Evolutionary conservation across 2,329 filamentous ascomycete species (phyloP), one percentile per base, ranked within the genome.

Genomic region (Verticillium zaregamsianum): DNA sequence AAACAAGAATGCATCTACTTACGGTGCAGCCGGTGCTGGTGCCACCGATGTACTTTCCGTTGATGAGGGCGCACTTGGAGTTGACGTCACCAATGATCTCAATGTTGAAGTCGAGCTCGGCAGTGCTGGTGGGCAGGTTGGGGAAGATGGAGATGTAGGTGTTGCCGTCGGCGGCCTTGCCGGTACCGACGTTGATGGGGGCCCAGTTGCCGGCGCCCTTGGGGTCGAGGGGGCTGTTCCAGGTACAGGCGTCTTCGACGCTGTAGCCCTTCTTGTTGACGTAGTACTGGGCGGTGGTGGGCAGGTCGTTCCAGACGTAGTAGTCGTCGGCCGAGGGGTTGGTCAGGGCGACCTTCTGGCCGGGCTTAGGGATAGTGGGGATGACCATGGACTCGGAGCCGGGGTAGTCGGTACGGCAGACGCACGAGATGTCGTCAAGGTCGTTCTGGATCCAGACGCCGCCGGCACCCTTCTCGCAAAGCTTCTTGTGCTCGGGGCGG

Each of bases 321-420:
- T 94, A 96, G 58, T 79, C 82, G 57, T 74, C 73, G 63, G 88
- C 86, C 66, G 90, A 79, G 56, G 94, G 90, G 81, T 92, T 94
- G 72, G 91, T 92, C 66, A 99, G 79, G 39, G 81, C 77, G 64
- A 86, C 79, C 31, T 78, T 83, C 57, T 77, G 70, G 63, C 90
- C 90, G 59, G 90, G 77, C 5, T 76, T 67, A 54, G 89, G 82
- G 62, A 86, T 77, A 56, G 93, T 79, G 55, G 94, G 91, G 63
- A 98, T 84, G 60, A 90, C 91, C 87, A 97, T 94, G 69, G 83
- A 83, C 80, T 99, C 95, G 63, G 88, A 93, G 72, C 93, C 94
- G 65, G 95, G 95, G 79, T 99, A 99, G 76, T 97, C 93, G 67
- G 95, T 98, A 76, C 92, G 92, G 86, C 95, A 99, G 68, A 96